phyloP scores from a whole-genome alignment of 192 early-diverging fungal species.

The Rhizophagus prolifer region DNA sequence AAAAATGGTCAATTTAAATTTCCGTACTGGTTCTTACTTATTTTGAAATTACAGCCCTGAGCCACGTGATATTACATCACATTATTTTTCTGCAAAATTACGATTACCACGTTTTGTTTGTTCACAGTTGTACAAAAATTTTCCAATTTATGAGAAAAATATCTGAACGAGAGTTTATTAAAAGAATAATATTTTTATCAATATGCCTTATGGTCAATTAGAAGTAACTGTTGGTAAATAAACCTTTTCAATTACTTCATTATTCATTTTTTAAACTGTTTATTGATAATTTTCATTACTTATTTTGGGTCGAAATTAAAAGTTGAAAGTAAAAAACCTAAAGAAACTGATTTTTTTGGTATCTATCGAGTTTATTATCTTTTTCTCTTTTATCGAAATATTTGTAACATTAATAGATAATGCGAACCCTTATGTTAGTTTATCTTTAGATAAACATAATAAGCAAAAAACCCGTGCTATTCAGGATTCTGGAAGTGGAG shows the following conservation, averaged over 20 bases:
- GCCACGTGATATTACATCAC: too few relatives aligned
- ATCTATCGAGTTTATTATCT: not conserved
- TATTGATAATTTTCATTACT: not conserved
- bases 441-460: conserved; percentile 15
- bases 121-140: not conserved
- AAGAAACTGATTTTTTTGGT: conserved; percentile 4
- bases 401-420: not conserved
- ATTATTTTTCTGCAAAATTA: too few relatives aligned
- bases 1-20: too few relatives aligned
- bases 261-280: not conserved
- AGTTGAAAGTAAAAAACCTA: conserved; percentile 12
- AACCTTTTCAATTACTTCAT: not conserved
- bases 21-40: too few relatives aligned
- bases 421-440: conserved; percentile 6
- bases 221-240: conserved; percentile 13
- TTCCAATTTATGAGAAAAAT: not conserved
- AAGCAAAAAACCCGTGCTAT: conserved; percentile 3
- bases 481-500: conserved; percentile 1
- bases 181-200: conserved; percentile 40
- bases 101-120: too few relatives aligned
- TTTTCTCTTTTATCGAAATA: not conserved
- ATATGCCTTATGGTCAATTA: conserved; percentile 16
- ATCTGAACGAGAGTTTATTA: not conserved
- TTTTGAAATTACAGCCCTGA: too few relatives aligned
- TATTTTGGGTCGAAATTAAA: not conserved